Base-by-base conservation (phyloP, 106 monocot genomes). In the Allium sativum region DNA sequence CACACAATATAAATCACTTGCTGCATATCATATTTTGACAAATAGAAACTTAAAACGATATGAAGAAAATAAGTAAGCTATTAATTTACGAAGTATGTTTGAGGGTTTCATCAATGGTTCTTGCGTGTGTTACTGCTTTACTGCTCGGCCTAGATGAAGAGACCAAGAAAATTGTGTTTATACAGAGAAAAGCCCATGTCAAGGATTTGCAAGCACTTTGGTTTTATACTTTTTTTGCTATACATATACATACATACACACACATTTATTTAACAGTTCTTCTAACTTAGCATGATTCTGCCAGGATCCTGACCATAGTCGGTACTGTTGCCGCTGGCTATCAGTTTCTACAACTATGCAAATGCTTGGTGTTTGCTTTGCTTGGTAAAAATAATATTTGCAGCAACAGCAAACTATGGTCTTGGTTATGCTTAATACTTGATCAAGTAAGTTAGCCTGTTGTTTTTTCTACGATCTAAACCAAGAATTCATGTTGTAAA, bases 111-210 rank as follows among this genome's bases (percentile, higher is more conserved):
- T 74, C 70, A 16, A 55, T 77, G 80, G 71, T 70, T 50, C 21
- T 81, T n/a, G 52, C 74, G 3, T 67, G 61, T 40, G 40, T 60
- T 16, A 65, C 70, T 11, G 81, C 85, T 4, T 31, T 65, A 14
- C 7, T 81, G 8, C 42, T 85, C 11, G 81, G 85, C 9, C 18
- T 85, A 15, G 66, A 74, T 44, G 48, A 52, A 18, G 48, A 85
- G 72, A 81, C 85, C 5, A 78, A 81, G 67, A 56, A 57, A 2
- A 70, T 84, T 4, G 52, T 85, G 55, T 68, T 85, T 68, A 44
- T 72, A 7, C 46, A 45, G 65, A 85, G 17, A 59, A 85, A 12
- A 40, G 85, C 81, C 18, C 68, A 67, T 18, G 68, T 56, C 21
- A 74, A 74, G 45, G 62, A 74, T 43, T 59, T 81, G 47, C 45